Base-by-base conservation (phyloP, 2,329 filamentous ascomycete species). In the Arthrobotrys musiformis region DNA sequence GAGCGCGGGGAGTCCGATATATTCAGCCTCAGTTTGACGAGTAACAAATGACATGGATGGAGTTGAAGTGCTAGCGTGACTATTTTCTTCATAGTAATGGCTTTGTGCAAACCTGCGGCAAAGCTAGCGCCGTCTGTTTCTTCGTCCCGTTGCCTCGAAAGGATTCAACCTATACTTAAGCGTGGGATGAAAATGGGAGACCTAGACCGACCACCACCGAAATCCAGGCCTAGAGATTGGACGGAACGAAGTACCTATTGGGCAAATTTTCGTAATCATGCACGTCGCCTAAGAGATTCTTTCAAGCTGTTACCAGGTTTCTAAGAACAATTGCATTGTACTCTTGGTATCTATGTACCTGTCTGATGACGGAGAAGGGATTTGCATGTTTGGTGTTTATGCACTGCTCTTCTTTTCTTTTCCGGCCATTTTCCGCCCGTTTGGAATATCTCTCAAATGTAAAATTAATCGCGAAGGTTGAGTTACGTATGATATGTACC, bases 71-170 rank as follows among this genome's bases (percentile, higher is more conserved):
- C 24, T 50, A 22, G 52, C 52, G 22, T 40, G 52, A 30, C 24
- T n/a, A 8, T 7, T 40, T 58, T 58, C 52, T 58, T 58, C 52
- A 58, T 30, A 58, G 15, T 5, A 13, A n/a, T 46, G 5, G 11
- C 42, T 22, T 13, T 40, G 7, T 50, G 60, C 30, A n/a, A 46
- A 15, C n/a, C 40, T 63, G 42, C 60, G 60, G 60, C 60, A 63
- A 63, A 63, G 42, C 40, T 46, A 48, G 60, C 37, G 60, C 58
- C 44, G n/a, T 30, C 8, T 44, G 11, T 44, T 22, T 50, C 40
- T n/a, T 42, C n/a, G 22, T 17, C 52, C 30, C 44, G 42, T 48
- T 11, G 9, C 19, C 1, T 28, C 15, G 17, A 33, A 22, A 33
- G 22, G n/a, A 50, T n/a, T n/a, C n/a, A n/a, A n/a, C n/a, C n/a